Conservation (phyloP, 495 filamentous ascomycete species). For the Penicillium antarcticum region DNA sequence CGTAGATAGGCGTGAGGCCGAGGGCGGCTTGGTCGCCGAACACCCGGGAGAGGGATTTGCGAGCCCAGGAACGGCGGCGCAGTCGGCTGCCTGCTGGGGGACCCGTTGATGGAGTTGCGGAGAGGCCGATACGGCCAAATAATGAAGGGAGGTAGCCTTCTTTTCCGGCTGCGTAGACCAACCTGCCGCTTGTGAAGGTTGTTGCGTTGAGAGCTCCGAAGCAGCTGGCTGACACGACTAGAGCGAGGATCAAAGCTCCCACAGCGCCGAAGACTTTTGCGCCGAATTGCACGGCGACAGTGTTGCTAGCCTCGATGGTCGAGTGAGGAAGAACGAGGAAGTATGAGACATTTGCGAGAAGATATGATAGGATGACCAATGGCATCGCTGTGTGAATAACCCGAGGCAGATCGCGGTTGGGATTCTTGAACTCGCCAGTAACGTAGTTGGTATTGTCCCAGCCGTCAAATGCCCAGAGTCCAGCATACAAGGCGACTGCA, state of each 20-base stretch:
- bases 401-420: slow-evolving; percentile 82
- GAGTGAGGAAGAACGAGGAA: slow-evolving; percentile 88
- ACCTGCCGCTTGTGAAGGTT: slow-evolving; percentile 87
- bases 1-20: slow-evolving; percentile 82
- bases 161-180: slow-evolving; percentile 92
- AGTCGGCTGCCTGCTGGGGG: slow-evolving; percentile 35
- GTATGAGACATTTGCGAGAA: slow-evolving; percentile 88
- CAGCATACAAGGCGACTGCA: slow-evolving; percentile 92
- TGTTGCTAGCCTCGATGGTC: slow-evolving; percentile 80
- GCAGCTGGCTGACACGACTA: slow-evolving; percentile 84
- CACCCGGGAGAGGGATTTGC: slow-evolving; percentile 51
- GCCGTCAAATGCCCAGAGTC: slow-evolving; percentile 96
- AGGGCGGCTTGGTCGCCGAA: slow-evolving; percentile 61
- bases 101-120: slow-evolving; percentile 34
- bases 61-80: slow-evolving; percentile 57
- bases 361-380: slow-evolving; percentile 83
- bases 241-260: slow-evolving; percentile 80
- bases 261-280: slow-evolving; percentile 80
- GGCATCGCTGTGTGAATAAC: slow-evolving; percentile 98
- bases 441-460: slow-evolving; percentile 99
- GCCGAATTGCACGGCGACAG: slow-evolving; percentile 92
- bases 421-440: slow-evolving; percentile 91
- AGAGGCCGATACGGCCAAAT: slow-evolving; percentile 78
- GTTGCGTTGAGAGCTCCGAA: slow-evolving; percentile 91
- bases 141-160: slow-evolving; percentile 88